Evolutionary conservation across 345 rosid genomes (phyloP).

Genomic region (Populus tremula): DNA sequence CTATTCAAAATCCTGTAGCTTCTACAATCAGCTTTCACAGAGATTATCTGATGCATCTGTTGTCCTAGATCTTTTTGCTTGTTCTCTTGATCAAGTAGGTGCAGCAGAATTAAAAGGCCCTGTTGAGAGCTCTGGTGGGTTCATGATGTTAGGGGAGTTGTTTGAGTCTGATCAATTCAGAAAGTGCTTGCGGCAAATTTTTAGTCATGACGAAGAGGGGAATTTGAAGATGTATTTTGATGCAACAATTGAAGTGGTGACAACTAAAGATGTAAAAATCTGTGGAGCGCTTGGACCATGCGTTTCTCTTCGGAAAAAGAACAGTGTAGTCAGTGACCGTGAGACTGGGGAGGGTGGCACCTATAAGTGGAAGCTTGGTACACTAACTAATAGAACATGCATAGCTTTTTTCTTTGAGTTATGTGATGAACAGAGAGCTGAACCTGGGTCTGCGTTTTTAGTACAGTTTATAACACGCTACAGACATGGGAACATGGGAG

Average conservation of each 20-base stretch:
- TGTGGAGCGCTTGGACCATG: constrained; percentile 96
- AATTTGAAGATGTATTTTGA: constrained; percentile 77
- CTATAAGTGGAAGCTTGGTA: constrained; percentile 72
- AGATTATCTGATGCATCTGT: constrained; percentile 61
- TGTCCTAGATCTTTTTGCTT: constrained; percentile 85
- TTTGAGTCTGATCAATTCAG: constrained; percentile 76
- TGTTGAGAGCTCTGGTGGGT: constrained; percentile 86
- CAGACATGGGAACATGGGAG: constrained; percentile 61
- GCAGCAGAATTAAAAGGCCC: constrained; percentile 74
- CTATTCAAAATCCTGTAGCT: constrained; percentile 52
- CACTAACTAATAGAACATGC: constrained; percentile 70
- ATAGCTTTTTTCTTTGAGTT: constrained; percentile 83
- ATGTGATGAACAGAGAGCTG: constrained; percentile 55
- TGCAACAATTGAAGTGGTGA: constrained; percentile 80
- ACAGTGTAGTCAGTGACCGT: constrained; percentile 63
- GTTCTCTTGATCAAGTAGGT: constrained; percentile 95
- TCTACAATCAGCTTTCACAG: constrained; percentile 58
- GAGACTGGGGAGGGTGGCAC: constrained; percentile 84
- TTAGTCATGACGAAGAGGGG: constrained; percentile 62
- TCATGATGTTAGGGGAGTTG: constrained; percentile 80
- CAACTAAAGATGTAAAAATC: constrained; percentile 73
- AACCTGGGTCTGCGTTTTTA: constrained; percentile 83
- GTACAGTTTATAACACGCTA: constrained; percentile 82
- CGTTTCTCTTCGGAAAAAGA: constrained; percentile 61
- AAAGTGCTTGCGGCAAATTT: constrained; percentile 71